Evolutionary conservation across 768 basidiomycete genomes (phyloP).

Genomic region (Termitomyces sp.): DNA sequence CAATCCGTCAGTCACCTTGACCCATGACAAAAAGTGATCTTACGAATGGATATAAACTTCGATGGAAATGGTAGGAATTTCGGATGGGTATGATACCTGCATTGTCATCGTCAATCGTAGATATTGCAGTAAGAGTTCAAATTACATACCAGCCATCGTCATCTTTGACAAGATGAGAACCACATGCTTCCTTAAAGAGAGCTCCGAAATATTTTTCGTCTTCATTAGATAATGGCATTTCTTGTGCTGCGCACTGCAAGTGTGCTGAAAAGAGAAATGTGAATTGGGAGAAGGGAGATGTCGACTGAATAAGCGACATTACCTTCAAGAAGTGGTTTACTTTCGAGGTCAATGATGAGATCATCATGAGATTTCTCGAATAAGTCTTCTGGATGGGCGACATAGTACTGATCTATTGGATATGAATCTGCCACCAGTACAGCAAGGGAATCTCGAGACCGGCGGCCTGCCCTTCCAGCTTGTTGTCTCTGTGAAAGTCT

Average conservation of each 20-base stretch:
- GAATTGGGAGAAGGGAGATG: not conserved
- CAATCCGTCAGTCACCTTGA: constrained; percentile 1
- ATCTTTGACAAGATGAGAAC: constrained; percentile 54
- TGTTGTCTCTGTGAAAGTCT: constrained; percentile 64
- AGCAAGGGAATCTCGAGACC: constrained; percentile 73
- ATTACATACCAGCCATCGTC: constrained; percentile 69
- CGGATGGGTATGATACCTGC: constrained; percentile 78
- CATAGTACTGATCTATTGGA: constrained; percentile 73
- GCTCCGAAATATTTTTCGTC: constrained; percentile 75
- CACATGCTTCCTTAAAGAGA: constrained; percentile 51
- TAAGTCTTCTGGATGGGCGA: constrained; percentile 61
- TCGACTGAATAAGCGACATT: not conserved
- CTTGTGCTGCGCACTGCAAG: constrained; percentile 81
- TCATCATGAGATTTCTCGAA: constrained; percentile 59
- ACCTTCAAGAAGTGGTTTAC: constrained; percentile 68
- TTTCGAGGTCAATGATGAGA: constrained; percentile 68
- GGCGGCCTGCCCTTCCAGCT: constrained; percentile 80
- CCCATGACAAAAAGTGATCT: constrained; percentile 3
- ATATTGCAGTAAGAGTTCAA: not conserved
- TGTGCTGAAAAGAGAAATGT: constrained; percentile 39
- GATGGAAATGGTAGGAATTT: constrained; percentile 77
- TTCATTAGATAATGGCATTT: constrained; percentile 69
- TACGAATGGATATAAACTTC: constrained; percentile 64
- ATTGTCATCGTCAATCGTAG: not conserved
- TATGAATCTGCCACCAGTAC: constrained; percentile 64